A percentile compares a stretch with the other conserved stretches of the same genome.
Conservation (phyloP, 1,284 basidiomycete genomes). For the Malassezia pachydermatis region DNA sequence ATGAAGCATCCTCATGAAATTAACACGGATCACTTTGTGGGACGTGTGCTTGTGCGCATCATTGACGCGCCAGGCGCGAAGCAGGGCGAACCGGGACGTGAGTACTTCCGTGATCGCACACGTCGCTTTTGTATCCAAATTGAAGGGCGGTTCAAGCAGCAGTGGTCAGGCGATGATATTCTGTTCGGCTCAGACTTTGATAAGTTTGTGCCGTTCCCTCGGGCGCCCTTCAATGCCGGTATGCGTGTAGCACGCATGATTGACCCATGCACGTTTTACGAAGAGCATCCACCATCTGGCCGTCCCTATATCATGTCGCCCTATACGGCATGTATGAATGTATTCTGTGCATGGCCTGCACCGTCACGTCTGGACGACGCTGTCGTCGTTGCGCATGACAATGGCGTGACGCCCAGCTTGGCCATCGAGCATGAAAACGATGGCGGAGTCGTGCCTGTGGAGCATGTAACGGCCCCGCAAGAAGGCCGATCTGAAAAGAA, state of each 20-base stretch:
- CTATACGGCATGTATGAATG: conserved; percentile 50
- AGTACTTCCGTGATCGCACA: conserved; percentile 44
- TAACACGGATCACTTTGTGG: conserved; percentile 48
- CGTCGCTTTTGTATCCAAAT: conserved; percentile 50
- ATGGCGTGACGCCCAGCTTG: conserved; percentile 21
- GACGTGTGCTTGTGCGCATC: conserved; percentile 49
- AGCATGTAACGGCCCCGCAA: conserved; percentile 26
- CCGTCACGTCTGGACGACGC: conserved; percentile 45
- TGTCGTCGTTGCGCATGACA: conserved; percentile 44
- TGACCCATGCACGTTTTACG: conserved; percentile 46
- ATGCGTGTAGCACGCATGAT: conserved; percentile 49
- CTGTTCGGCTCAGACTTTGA: conserved; percentile 45
- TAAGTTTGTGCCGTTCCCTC: conserved; percentile 42
- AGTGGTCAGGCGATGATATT: conserved; percentile 33
- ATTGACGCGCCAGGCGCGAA: conserved; percentile 46
- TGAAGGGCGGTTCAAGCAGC: conserved; percentile 49
- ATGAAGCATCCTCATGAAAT: conserved; percentile 47
- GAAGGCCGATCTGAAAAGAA: conserved; percentile 23
- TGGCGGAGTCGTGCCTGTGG: conserved; percentile 48
- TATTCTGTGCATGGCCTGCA: conserved; percentile 49
- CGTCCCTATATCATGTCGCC: conserved; percentile 51
- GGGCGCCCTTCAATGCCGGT: conserved; percentile 49
- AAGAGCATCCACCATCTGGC: conserved; percentile 45
- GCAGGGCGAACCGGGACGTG: conserved; percentile 33
- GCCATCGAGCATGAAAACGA: conserved; percentile 28